Conservation (phyloP, 2,329 filamentous ascomycete genomes). For the Colletotrichum sp. region DNA sequence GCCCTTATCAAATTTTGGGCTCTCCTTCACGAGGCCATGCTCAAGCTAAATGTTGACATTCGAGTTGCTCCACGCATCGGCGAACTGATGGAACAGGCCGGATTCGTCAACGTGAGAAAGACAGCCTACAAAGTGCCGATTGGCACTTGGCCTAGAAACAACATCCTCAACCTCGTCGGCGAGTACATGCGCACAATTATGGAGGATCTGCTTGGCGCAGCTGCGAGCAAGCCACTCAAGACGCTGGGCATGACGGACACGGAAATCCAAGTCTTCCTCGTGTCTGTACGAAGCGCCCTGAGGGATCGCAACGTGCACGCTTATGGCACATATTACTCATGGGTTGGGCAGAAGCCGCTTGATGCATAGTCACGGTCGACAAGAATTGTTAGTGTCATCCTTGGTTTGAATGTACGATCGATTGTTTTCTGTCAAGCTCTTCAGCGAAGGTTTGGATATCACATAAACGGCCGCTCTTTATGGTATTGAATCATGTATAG, state of each 20-base stretch:
- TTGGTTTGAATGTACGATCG: background rate
- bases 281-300: conserved; percentile 35
- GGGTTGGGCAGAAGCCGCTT: background rate
- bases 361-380: no score
- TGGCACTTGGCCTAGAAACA: conserved; percentile 31
- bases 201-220: background rate
- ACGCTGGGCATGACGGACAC: background rate
- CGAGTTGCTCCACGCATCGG: background rate
- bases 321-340: conserved; percentile 43
- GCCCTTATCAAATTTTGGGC: background rate
- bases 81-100: conserved; percentile 18
- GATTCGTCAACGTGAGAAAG: conserved; percentile 25
- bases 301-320: conserved; percentile 41
- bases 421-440: background rate
- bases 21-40: background rate
- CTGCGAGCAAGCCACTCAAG: background rate
- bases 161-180: conserved; percentile 35
- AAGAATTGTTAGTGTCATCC: background rate
- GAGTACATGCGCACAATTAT: background rate
- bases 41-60: background rate
- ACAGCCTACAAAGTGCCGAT: conserved; percentile 16
- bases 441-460: background rate
- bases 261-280: conserved; percentile 33
- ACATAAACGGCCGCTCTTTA: background rate
- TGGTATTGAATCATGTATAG: background rate